Base-by-base conservation (phyloP, 2,329 filamentous ascomycete species). In the Microcyclosporella mali region DNA sequence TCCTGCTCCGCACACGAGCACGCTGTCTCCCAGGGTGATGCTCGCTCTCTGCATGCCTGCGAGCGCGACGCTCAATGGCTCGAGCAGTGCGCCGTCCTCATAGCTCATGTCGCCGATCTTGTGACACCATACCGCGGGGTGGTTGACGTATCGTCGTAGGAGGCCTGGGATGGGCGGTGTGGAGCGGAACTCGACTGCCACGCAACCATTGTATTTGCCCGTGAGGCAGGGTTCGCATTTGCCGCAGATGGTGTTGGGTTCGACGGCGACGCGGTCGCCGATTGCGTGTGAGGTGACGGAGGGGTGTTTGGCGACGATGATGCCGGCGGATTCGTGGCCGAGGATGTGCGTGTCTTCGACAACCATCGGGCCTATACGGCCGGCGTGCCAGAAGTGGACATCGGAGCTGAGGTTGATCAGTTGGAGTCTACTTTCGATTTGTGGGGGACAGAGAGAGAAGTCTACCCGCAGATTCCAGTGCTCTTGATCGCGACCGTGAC, bases 381-480 rank as follows among this genome's bases (percentile, higher is more conserved):
- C 90, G 37, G 85, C 84, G 64, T 94, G 87, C 90, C 90, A 97
- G 73, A 97, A 97, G 70, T 97, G 90, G 43, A 97, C 83, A 67
- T 95, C 89, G 47, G 87, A 94, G 45, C 86, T 90, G 57, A 8
- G 28, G 14, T 32, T n/a, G 12, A 32, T 4, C 18, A 34, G 9
- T 6, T 7, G 18, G 16, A 34, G 4, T 14, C 6, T 6, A 18
- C 16, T 34, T 11, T 6, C 33, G n/a, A 16, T 32, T 6, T 14
- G 4, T 12, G 30, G 30, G 30, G 30, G 30, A 32, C 27, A 8
- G n/a, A 14, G n/a, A 18, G 33, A 17, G 10, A 9, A 16, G n/a
- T 72, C 61, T 73, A 92, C 79, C 90, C 90, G 74, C 92, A 97
- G 59, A 97, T 97, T 44, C 92, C 92, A 6, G 90, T 95, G 69